phyloP scores from a whole-genome alignment of 768 basidiomycete genomes.

The Podaxis mareebaensis region DNA sequence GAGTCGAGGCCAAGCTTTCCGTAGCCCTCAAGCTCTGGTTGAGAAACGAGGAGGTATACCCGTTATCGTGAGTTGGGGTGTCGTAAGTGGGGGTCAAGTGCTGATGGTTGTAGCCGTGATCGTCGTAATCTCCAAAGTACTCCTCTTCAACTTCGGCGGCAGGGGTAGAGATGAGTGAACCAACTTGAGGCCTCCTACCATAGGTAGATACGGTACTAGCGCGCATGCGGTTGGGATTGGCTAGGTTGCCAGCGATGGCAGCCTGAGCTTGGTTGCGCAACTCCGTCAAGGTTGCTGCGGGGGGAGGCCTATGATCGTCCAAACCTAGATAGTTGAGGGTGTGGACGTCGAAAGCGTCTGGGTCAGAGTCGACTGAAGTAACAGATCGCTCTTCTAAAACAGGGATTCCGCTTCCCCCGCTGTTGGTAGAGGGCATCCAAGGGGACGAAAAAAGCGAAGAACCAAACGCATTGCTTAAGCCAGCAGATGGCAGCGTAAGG shows the following conservation, averaged over 20 bases:
- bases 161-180: slow-evolving; percentile 64
- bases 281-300: slow-evolving; percentile 87
- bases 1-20: slow-evolving; percentile 62
- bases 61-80: slow-evolving; percentile 48
- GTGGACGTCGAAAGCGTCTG: slow-evolving; percentile 89
- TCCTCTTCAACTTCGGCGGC: slow-evolving; percentile 77
- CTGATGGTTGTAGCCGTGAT: slow-evolving; percentile 52
- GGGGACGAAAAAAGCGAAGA: slow-evolving; percentile 88
- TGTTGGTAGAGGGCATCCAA: slow-evolving; percentile 69
- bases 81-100: slow-evolving; percentile 62
- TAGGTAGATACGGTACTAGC: slow-evolving; percentile 96
- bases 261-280: slow-evolving; percentile 88
- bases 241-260: slow-evolving; percentile 82
- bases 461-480: slow-evolving; percentile 83
- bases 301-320: slow-evolving; percentile 81
- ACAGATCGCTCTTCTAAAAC: slow-evolving; percentile 83
- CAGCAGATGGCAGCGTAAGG: slow-evolving; percentile 78
- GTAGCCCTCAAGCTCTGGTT: slow-evolving; percentile 72
- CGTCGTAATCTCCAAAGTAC: slow-evolving; percentile 64
- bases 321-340: slow-evolving; percentile 97
- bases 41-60: slow-evolving; percentile 60
- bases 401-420: slow-evolving; percentile 57
- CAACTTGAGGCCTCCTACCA: slow-evolving; percentile 60
- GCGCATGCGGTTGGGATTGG: slow-evolving; percentile 76
- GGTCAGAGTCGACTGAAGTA: slow-evolving; percentile 74